Percentiles rank a stretch among this genome's conserved stretches.
These are phyloP conservation scores for Pestalotiopsis sp. DNA, from an alignment of 2,329 filamentous ascomycete species.

Conservation along the genomic window DNA sequence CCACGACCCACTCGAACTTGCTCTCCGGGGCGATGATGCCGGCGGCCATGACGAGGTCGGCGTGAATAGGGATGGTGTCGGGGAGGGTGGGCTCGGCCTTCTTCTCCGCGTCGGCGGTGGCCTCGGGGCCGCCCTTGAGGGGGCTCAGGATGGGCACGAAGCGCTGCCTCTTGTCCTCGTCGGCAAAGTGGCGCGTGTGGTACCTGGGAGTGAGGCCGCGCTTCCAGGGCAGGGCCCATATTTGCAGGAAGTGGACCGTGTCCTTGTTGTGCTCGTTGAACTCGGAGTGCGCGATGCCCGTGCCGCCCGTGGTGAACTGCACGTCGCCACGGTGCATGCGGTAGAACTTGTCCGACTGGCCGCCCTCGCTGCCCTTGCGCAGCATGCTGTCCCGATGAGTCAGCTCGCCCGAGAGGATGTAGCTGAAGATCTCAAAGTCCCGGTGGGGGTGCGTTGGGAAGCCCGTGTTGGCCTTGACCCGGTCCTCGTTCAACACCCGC, in stretches of 20 bases:
- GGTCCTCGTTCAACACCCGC: conserved; percentile 86
- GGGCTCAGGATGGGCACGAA: conserved; percentile 78
- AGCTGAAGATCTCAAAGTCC: conserved; percentile 88
- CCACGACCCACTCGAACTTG: conserved; percentile 72
- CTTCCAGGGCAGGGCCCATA: conserved; percentile 82
- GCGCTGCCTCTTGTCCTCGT: conserved; percentile 68
- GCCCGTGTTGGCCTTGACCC: conserved; percentile 70
- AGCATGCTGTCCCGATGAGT: conserved; percentile 88
- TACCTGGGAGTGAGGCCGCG: conserved; percentile 72
- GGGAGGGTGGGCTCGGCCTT: conserved; percentile 60
- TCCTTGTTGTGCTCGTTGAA: conserved; percentile 73
- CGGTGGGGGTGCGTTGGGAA: conserved; percentile 85
- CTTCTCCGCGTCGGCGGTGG: conserved; percentile 62
- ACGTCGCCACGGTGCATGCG: conserved; percentile 78
- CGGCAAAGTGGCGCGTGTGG: conserved; percentile 71
- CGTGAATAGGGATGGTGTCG: conserved; percentile 78
- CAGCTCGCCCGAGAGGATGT: conserved; percentile 81
- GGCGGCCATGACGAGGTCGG: conserved; percentile 81
- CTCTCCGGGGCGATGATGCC: conserved; percentile 67
- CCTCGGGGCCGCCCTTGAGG: conserved; percentile 64
- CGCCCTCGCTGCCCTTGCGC: conserved; percentile 64
- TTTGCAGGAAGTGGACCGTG: conserved; percentile 82
- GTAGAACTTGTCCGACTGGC: conserved; percentile 63
- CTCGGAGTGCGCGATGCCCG: conserved; percentile 77
- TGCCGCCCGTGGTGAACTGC: conserved; percentile 88